phyloP scores from a whole-genome alignment of 106 monocot genomes.

The Dendrobium catenatum region DNA sequence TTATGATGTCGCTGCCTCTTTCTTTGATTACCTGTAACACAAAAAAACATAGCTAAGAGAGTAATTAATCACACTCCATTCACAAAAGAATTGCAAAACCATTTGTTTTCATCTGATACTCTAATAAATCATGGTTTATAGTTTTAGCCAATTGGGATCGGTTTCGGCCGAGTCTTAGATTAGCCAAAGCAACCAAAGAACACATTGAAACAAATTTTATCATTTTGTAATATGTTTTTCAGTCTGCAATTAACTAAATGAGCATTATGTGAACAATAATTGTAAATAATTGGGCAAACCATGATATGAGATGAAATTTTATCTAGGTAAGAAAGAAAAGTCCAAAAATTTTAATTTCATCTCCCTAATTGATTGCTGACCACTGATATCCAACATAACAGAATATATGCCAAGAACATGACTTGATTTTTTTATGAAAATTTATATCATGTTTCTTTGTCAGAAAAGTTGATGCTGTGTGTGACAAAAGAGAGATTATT shows the following conservation, averaged over 20 bases:
- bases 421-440: background rate
- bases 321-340: background rate
- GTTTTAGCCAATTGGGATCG: too few species aligned
- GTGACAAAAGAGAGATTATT: too few species aligned
- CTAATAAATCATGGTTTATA: too few species aligned
- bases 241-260: too few species aligned
- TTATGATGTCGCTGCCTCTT: conserved; percentile 67
- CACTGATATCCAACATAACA: background rate
- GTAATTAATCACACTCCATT: background rate
- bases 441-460: background rate
- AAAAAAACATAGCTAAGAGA: background rate
- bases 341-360: background rate
- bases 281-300: background rate
- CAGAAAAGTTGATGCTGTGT: background rate
- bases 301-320: background rate
- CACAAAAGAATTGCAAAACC: background rate
- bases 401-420: background rate
- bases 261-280: too few species aligned
- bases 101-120: background rate
- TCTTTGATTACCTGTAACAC: conserved; percentile 49
- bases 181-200: background rate
- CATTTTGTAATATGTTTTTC: background rate
- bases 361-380: background rate
- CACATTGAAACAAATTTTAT: background rate
- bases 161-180: background rate